These are phyloP conservation scores for Schoenoplectus triqueter DNA, from an alignment of 202 grass and related monocot species.

Conservation along the genomic window DNA sequence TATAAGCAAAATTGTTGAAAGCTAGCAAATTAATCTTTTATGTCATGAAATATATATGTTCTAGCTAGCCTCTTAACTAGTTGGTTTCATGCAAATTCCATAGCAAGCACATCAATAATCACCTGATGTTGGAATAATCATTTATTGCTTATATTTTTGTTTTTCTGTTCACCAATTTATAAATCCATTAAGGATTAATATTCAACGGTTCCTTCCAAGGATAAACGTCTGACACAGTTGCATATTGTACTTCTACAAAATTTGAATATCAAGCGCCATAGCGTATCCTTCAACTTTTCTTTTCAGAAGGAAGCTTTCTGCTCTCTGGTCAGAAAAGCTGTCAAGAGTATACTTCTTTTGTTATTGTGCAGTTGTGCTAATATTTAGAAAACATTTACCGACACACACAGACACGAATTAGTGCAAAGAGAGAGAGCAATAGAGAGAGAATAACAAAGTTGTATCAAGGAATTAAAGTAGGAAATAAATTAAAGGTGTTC, in stretches of 20 bases:
- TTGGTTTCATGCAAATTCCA: background rate
- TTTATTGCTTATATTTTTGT: background rate
- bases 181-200: background rate
- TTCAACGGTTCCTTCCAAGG: constrained; percentile 11
- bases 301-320: constrained; percentile 34
- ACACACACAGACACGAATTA: background rate
- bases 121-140: background rate
- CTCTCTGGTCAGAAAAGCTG: constrained; percentile 35
- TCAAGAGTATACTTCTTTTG: constrained; percentile 24
- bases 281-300: constrained; percentile 21
- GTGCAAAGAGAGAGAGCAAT: background rate
- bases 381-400: constrained; percentile 4
- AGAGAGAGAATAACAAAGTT: background rate
- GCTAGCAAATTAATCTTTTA: background rate
- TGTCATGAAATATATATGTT: no score
- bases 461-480: background rate
- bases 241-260: constrained; percentile 27
- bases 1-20: background rate
- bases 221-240: constrained; percentile 24
- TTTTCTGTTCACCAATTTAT: background rate
- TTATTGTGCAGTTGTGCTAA: constrained; percentile 16
- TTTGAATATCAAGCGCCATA: constrained; percentile 28
- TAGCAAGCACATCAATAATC: background rate
- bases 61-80: background rate
- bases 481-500: no score